Evolutionary conservation across 2,329 filamentous ascomycete genomes (phyloP), one percentile per base, ranked within the genome.

Genomic region (Exophiala bonariae): DNA sequence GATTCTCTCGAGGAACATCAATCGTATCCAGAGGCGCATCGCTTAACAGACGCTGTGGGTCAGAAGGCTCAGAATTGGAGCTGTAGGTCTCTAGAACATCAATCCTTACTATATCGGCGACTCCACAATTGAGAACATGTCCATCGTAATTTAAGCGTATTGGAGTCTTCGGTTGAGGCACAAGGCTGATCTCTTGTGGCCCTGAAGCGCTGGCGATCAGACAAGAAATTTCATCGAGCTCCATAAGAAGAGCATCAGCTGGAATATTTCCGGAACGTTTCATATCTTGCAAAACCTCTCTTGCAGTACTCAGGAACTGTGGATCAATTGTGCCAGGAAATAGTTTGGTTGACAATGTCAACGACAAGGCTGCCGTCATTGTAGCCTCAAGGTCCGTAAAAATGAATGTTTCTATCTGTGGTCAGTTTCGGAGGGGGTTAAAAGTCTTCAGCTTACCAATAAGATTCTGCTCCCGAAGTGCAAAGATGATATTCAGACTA

Each of bases 241-340:
- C 46, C 8, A 36, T 20, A 17, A 20, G 40, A 38, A 44, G 46
- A 17, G 30, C 19, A 23, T 16, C 30, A 13, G 46, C 46, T 3
- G 46, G 46, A 11, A 44, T 31, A 40, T 22, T 44, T 13, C 46
- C 46, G 17, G 14, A 31, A 18, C 38, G 33, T n/a, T 18, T 32
- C 46, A 44, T 49, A 14, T 49, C 13, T 32, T 39, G 46, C 10
- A 49, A 33, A 10, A 44, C 28, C 4, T 33, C 11, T 32, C 38
- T 28, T 39, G 40, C 32, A 10, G 23, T 28, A 19, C 3, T 7
- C 17, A 40, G 19, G 20, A 37, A 49, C 18, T 13, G 23, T 3
- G 32, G 5, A 13, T 44, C 46, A 2, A 22, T 39, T 8, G 14
- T 14, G 22, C 39, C 11, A 6, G 23, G 23, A 26, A 26, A 26